phyloP scores from a whole-genome alignment of 2,329 filamentous ascomycete species.

The Fusarium sp. region DNA sequence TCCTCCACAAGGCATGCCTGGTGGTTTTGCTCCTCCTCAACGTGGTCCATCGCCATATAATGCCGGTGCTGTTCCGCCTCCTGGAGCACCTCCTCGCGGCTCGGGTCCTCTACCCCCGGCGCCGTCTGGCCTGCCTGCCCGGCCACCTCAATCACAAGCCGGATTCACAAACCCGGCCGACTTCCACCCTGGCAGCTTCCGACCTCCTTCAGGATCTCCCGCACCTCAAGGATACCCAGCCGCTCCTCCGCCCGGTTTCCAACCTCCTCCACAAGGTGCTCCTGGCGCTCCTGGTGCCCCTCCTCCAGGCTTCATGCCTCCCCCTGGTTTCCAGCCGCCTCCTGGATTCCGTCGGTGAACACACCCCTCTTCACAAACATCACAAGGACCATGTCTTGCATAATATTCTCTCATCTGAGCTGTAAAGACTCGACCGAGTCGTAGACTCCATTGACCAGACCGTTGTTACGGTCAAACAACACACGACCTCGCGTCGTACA shows the following conservation, averaged over 20 bases:
- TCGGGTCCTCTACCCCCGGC: slow-evolving; percentile 56
- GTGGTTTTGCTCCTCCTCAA: slow-evolving; percentile 50
- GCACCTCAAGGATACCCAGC: slow-evolving; percentile 51
- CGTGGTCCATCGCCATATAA: slow-evolving; percentile 50
- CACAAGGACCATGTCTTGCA: slow-evolving; percentile 13
- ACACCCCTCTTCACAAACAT: slow-evolving; percentile 14
- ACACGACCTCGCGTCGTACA: slow-evolving; percentile 25
- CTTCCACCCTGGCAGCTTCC: slow-evolving; percentile 56
- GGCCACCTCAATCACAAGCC: slow-evolving; percentile 57
- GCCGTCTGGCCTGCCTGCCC: slow-evolving; percentile 59
- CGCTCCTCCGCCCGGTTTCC: slow-evolving; percentile 54
- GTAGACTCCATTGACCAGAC: slow-evolving; percentile 25
- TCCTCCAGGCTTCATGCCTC: slow-evolving; percentile 53
- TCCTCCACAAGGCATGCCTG: slow-evolving; percentile 49
- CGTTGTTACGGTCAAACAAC: slow-evolving; percentile 25
- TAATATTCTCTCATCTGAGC: slow-evolving; percentile 27
- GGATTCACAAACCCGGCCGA: slow-evolving; percentile 58
- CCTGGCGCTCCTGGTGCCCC: slow-evolving; percentile 48
- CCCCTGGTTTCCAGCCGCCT: slow-evolving; percentile 57
- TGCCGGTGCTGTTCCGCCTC: slow-evolving; percentile 37
- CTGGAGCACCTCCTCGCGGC: slow-evolving; percentile 43
- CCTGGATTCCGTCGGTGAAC: slow-evolving; percentile 54
- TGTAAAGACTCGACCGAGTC: slow-evolving; percentile 26
- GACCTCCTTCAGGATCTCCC: slow-evolving; percentile 50
- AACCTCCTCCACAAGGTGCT: slow-evolving; percentile 48